phyloP scores from a whole-genome alignment of 1,284 basidiomycete genomes.

The Puccinia triticina region DNA sequence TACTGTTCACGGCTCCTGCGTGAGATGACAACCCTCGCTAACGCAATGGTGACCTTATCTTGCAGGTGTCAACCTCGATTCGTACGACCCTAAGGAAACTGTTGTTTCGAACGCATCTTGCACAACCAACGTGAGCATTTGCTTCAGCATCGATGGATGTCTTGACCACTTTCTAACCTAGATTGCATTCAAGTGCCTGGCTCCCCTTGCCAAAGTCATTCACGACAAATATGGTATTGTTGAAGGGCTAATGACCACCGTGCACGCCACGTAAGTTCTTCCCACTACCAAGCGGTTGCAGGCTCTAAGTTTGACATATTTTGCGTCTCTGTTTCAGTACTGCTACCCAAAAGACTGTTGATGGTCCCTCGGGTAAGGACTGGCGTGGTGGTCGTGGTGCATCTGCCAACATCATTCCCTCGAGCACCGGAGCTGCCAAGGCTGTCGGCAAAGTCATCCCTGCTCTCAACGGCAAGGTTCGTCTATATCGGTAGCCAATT shows the following conservation, averaged over 20 bases:
- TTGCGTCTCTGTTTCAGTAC: conserved; percentile 67
- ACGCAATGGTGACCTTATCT: not conserved
- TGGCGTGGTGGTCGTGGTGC: conserved; percentile 89
- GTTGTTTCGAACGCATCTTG: conserved; percentile 97
- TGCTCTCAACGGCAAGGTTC: conserved; percentile 85
- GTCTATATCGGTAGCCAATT: conserved; percentile 63
- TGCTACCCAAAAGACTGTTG: conserved; percentile 99
- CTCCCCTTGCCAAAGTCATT: conserved; percentile 97
- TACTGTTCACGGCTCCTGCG: conserved; percentile 64
- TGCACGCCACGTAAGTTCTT: conserved; percentile 69
- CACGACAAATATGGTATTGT: conserved; percentile 93
- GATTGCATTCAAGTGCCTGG: conserved; percentile 68
- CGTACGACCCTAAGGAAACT: conserved; percentile 86
- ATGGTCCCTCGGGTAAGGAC: conserved; percentile 87
- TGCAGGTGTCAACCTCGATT: conserved; percentile 91
- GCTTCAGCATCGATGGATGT: not conserved
- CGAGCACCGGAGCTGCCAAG: conserved; percentile 98
- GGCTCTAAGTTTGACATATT: not conserved
- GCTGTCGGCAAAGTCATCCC: conserved; percentile 99
- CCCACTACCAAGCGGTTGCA: too few species aligned
- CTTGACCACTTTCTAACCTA: not conserved
- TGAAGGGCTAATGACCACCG: conserved; percentile 98
- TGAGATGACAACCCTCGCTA: conserved; percentile 62
- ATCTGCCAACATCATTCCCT: conserved; percentile 98
- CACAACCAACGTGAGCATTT: conserved; percentile 77